Evolutionary conservation across 2,329 filamentous ascomycete species (phyloP), one percentile per base, ranked within the genome.

Genomic region (Exophiala dermatitidis): DNA sequence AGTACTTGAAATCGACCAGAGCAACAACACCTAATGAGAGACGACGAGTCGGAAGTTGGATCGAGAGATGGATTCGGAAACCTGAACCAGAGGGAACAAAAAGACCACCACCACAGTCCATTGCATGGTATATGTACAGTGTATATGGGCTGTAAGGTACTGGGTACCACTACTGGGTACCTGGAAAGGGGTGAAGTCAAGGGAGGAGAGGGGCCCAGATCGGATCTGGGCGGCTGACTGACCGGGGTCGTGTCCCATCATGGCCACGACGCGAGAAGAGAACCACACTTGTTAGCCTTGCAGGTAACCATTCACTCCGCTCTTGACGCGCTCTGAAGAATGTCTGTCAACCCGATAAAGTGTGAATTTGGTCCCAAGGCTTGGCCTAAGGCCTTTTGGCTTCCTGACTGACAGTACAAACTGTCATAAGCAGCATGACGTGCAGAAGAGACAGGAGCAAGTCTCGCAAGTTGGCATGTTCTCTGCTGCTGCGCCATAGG

Each of bases 151-250:
- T 5, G 38, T 26, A 26, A 6, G 38, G 19, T 19, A 19, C 33
- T 36, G 33, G 7, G 33, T 36, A n/a, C n/a, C n/a, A 36, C 33
- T 7, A n/a, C n/a, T 7, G 33, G 41, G 41, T 28, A 30, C 28
- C 26, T 45, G n/a, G 33, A 48, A 48, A 47, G 36, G 46, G 40
- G 46, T 40, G 49, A 52, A 32, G 8, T n/a, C 46, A 40, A 30
- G 34, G 32, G 29, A 48, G 37, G 28, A 46, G 32, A 12, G 47
- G 46, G 46, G 52, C 37, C 51, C 52, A 49, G 46, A 54, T 42
- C 32, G 19, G 29, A 40, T 48, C 30, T 32, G 19, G 33, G 19
- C 29, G 30, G 40, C 33, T 41, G 38, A 19, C 19, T 19, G 19
- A 19, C 19, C 19, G 19, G 19, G 19, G 19, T 19, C 19, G 19